These are phyloP conservation scores for Mitragyna speciosa DNA, from an alignment of 257 asterid genomes.

Conservation along the genomic window DNA sequence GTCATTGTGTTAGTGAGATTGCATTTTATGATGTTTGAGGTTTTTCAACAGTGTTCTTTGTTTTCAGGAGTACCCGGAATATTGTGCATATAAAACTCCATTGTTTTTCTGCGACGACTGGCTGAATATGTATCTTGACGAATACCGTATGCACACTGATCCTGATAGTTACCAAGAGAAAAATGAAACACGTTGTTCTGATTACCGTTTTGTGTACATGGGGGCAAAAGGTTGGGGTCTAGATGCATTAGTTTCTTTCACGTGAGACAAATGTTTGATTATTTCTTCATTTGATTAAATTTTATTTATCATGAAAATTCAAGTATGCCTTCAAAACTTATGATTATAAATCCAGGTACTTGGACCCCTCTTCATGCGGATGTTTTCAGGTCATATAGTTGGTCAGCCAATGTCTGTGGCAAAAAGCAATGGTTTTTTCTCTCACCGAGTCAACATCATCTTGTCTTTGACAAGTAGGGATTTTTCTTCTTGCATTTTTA, in stretches of 20 bases:
- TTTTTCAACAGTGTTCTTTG: conserved; percentile 9
- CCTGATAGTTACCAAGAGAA: conserved; percentile 46
- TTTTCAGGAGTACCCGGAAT: conserved; percentile 88
- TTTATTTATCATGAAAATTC: neutral
- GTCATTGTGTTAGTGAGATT: neutral
- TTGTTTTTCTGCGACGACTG: conserved; percentile 79
- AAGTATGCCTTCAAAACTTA: neutral
- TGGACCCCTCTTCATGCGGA: conserved; percentile 99
- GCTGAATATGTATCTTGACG: conserved; percentile 91
- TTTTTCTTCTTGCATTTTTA: conserved; percentile 8
- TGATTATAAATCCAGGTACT: conserved; percentile 52
- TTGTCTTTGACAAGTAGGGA: conserved; percentile 71
- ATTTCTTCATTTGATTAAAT: neutral
- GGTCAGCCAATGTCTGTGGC: conserved; percentile 98
- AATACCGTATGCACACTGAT: conserved; percentile 67
- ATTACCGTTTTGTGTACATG: conserved; percentile 96
- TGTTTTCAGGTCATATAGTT: conserved; percentile 95
- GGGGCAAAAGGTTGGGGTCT: conserved; percentile 83
- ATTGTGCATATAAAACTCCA: conserved; percentile 75
- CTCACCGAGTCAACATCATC: conserved; percentile 72
- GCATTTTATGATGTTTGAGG: neutral
- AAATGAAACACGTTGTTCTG: conserved; percentile 79
- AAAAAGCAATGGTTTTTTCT: conserved; percentile 88
- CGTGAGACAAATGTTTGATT: conserved; percentile 20
- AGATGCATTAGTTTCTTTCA: conserved; percentile 20